These are phyloP conservation scores for Candolleomyces eurysporus DNA, from an alignment of 768 basidiomycete species.

Conservation along the genomic window DNA sequence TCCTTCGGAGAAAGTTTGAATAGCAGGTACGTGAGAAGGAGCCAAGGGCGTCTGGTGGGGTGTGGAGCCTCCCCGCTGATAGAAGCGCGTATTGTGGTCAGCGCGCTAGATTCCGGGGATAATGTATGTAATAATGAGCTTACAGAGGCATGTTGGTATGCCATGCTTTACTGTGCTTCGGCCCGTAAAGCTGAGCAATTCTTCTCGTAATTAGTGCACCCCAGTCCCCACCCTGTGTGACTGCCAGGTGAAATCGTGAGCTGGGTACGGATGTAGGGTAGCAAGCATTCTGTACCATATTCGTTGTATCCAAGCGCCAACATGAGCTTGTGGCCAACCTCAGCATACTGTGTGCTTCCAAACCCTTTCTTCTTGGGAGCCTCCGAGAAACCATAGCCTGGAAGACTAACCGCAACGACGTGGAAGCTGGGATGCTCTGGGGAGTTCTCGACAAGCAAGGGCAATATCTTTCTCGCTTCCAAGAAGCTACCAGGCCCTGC, in stretches of 20 bases:
- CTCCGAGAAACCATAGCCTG: slow-evolving; percentile 57
- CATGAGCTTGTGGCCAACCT: slow-evolving; percentile 34
- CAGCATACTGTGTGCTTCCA: slow-evolving; percentile 13
- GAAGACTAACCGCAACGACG: slow-evolving; percentile 53
- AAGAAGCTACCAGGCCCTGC: slow-evolving; percentile 55
- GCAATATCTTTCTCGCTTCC: slow-evolving; percentile 50
- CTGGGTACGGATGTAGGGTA: background rate
- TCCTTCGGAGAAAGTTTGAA: slow-evolving; percentile 30
- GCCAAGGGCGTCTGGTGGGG: slow-evolving; percentile 19
- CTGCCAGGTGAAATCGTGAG: slow-evolving; percentile 13
- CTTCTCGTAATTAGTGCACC: slow-evolving; percentile 25
- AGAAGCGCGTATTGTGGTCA: background rate
- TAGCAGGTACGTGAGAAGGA: slow-evolving; percentile 24
- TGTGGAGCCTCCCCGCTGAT: slow-evolving; percentile 18
- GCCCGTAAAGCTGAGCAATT: slow-evolving; percentile 28
- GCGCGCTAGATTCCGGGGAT: background rate
- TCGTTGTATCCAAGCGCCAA: slow-evolving; percentile 44
- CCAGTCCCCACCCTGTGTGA: slow-evolving; percentile 29
- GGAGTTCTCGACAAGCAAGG: slow-evolving; percentile 40
- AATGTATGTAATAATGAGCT: slow-evolving; percentile 8
- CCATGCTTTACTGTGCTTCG: slow-evolving; percentile 46
- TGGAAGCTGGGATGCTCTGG: slow-evolving; percentile 52
- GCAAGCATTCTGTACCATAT: slow-evolving; percentile 33
- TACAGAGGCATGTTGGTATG: slow-evolving; percentile 49
- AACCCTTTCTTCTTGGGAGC: slow-evolving; percentile 49